Evolutionary conservation across 805 yeast genomes (phyloP).

Genomic region (Pichia exigua): DNA sequence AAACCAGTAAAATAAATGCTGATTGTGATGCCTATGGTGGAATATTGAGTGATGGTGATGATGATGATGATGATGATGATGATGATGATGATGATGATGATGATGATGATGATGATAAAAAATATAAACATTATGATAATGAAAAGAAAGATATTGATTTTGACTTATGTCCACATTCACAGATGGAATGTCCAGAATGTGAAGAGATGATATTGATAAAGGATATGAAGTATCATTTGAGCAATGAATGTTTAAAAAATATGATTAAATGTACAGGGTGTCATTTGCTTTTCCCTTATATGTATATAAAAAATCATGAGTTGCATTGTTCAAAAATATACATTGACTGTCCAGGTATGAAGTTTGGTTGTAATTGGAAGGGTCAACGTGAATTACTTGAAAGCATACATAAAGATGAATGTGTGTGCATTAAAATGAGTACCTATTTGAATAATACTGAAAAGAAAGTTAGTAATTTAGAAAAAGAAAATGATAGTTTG

Average conservation of each 20-base stretch:
- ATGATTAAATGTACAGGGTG: conserved; percentile 33
- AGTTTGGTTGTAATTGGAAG: conserved; percentile 44
- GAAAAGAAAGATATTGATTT: background rate
- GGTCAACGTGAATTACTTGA: conserved; percentile 27
- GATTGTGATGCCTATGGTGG: conserved; percentile 6
- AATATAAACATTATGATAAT: background rate
- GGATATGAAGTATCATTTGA: conserved; percentile 30
- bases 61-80: background rate
- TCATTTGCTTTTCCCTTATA: conserved; percentile 34
- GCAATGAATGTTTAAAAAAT: conserved; percentile 33
- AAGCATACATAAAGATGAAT: conserved; percentile 23
- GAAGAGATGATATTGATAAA: conserved; percentile 23
- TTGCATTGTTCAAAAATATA: conserved; percentile 35
- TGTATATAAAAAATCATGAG: conserved; percentile 33
- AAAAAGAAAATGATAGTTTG: conserved; percentile 32
- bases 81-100: background rate
- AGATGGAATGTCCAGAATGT: conserved; percentile 33
- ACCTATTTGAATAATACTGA: conserved; percentile 23
- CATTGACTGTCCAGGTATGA: conserved; percentile 38
- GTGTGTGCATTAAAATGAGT: conserved; percentile 23
- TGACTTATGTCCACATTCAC: conserved; percentile 33
- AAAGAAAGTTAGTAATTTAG: conserved; percentile 23
- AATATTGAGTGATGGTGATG: background rate
- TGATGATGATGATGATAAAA: background rate
- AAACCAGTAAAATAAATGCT: background rate